phyloP scores from a whole-genome alignment of 2,329 filamentous ascomycete genomes.

The Chrysosporium keratinophilum region DNA sequence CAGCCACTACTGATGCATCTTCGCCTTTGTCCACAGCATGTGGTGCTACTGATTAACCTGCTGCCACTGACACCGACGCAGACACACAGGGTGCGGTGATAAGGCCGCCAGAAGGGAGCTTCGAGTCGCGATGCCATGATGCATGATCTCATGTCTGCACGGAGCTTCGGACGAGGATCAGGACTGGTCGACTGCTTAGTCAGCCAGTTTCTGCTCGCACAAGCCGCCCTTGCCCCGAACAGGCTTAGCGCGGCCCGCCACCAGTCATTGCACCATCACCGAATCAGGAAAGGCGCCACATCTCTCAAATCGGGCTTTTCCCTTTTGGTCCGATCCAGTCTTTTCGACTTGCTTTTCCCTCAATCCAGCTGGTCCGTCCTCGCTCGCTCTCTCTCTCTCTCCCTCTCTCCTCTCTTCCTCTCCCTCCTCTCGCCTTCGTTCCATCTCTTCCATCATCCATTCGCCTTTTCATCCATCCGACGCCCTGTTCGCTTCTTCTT shows the following conservation, averaged over 20 bases:
- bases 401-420: slow-evolving; percentile 13
- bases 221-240: slow-evolving; percentile 6
- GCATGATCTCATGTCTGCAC: neutral
- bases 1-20: neutral
- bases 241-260: slow-evolving; percentile 4
- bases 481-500: slow-evolving; percentile 16
- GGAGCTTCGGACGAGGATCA: neutral
- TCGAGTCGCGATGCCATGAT: too few relatives aligned
- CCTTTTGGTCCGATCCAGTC: slow-evolving; percentile 12
- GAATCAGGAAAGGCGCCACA: slow-evolving; percentile 1
- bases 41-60: neutral
- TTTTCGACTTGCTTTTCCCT: slow-evolving; percentile 14
- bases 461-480: slow-evolving; percentile 10
- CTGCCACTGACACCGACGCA: neutral
- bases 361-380: slow-evolving; percentile 10
- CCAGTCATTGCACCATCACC: slow-evolving; percentile 6
- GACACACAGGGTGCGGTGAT: too few relatives aligned
- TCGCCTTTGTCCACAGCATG: neutral
- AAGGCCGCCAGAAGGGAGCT: too few relatives aligned
- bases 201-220: neutral
- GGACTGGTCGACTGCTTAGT: neutral
- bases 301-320: slow-evolving; percentile 11
- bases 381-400: slow-evolving; percentile 12
- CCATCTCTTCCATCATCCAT: slow-evolving; percentile 5
- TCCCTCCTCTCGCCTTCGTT: slow-evolving; percentile 12